These are phyloP conservation scores for Raddia distichophylla DNA, from an alignment of 176 grass and related monocot species.

Conservation along the genomic window DNA sequence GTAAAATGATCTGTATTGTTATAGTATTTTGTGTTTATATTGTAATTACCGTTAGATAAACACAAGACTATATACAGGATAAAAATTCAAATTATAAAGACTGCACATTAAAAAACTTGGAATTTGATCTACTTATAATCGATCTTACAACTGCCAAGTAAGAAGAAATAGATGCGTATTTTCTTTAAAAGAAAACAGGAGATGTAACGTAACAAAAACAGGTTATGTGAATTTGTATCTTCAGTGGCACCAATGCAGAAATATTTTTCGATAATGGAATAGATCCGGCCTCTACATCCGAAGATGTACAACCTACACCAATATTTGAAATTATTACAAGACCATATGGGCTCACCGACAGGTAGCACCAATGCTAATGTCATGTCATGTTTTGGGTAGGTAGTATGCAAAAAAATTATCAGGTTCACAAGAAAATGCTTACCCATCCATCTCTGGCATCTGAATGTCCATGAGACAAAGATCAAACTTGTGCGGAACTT, in stretches of 20 bases:
- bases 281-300: too few species aligned
- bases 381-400: background rate
- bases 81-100: background rate
- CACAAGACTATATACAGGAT: background rate
- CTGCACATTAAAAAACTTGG: background rate
- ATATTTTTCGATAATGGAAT: too few species aligned
- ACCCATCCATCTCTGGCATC: slow-evolving; percentile 99
- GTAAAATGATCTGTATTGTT: background rate
- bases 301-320: too few species aligned
- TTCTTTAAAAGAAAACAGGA: slow-evolving; percentile 19
- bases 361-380: background rate
- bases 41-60: slow-evolving; percentile 13
- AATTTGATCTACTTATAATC: slow-evolving; percentile 12
- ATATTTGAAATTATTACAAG: too few species aligned
- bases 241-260: background rate
- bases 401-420: background rate
- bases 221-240: background rate
- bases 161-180: background rate
- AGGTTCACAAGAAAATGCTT: slow-evolving; percentile 28
- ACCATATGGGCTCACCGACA: too few species aligned
- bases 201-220: slow-evolving; percentile 1
- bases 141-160: background rate
- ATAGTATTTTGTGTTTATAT: background rate
- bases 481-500: slow-evolving; percentile 82
- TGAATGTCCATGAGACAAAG: slow-evolving; percentile 99